Evolutionary conservation across 345 rosid genomes (phyloP).

Genomic region (Turritis glabra): DNA sequence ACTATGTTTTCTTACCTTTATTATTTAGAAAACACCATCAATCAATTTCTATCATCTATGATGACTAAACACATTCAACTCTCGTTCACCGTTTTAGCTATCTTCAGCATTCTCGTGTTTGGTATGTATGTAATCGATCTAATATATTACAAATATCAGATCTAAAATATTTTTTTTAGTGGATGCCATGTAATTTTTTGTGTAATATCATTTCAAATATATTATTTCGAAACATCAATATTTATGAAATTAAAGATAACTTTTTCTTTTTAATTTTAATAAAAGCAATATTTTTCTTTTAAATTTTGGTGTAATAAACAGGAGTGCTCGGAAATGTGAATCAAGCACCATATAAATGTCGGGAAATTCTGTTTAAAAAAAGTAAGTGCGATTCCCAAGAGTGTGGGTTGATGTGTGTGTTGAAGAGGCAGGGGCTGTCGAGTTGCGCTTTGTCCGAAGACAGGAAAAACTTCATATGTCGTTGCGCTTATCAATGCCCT

Average conservation of each 20-base stretch:
- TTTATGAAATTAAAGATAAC: no score
- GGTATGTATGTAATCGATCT: not conserved
- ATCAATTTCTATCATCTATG: not conserved
- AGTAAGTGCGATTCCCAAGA: not conserved
- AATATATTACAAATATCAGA: not conserved
- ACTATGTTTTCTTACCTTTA: not conserved
- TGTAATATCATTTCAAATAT: not conserved
- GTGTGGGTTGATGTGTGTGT: not conserved
- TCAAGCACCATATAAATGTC: not conserved
- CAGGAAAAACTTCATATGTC: not conserved
- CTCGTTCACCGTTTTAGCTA: not conserved
- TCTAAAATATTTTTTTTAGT: not conserved
- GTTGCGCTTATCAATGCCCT: not conserved
- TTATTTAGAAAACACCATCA: not conserved
- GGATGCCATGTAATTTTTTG: not conserved
- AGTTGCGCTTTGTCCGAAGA: not conserved
- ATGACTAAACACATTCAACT: not conserved
- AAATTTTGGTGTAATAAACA: not conserved
- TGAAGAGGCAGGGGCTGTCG: not conserved
- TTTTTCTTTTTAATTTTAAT: not conserved
- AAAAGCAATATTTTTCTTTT: not conserved
- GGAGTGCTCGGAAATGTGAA: not conserved
- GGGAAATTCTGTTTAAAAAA: not conserved
- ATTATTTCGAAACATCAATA: not conserved
- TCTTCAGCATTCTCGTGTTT: not conserved